Percentiles rank a stretch among this genome's conserved stretches.
Evolutionary conservation across 2,329 filamentous ascomycete species (phyloP).

Genomic region (Malbranchea zuffiana): DNA sequence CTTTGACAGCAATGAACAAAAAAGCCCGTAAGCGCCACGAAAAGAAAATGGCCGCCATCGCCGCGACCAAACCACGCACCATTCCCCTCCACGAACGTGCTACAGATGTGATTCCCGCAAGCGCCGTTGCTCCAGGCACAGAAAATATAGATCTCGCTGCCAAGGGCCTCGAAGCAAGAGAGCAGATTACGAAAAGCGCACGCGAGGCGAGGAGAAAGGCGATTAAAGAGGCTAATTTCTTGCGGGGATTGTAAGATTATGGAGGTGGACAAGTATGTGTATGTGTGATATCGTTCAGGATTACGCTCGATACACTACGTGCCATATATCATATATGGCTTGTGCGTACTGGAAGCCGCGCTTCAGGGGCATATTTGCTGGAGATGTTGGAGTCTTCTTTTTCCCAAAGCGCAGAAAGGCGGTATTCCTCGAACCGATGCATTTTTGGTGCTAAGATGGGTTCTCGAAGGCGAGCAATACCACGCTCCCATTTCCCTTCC

Average conservation of each 20-base stretch:
- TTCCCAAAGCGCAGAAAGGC: no score
- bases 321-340: no score
- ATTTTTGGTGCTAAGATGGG: no score
- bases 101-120: slow-evolving; percentile 34
- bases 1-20: slow-evolving; percentile 33
- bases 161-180: slow-evolving; percentile 28
- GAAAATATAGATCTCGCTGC: slow-evolving; percentile 26
- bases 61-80: slow-evolving; percentile 28
- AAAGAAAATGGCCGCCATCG: slow-evolving; percentile 36
- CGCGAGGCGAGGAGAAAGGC: slow-evolving; percentile 36
- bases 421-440: no score
- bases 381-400: no score
- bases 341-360: no score
- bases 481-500: no score
- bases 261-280: no score
- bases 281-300: no score
- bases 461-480: no score
- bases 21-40: slow-evolving; percentile 38
- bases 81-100: slow-evolving; percentile 38
- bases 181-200: slow-evolving; percentile 36
- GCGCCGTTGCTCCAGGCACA: slow-evolving; percentile 14
- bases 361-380: no score
- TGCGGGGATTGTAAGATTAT: slow-evolving; percentile 38
- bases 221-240: slow-evolving; percentile 39
- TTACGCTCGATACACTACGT: no score